Evolutionary conservation across 129 eudicot genomes (phyloP), one percentile per base, ranked within the genome.

Genomic region (Saposhnikovia divaricata): DNA sequence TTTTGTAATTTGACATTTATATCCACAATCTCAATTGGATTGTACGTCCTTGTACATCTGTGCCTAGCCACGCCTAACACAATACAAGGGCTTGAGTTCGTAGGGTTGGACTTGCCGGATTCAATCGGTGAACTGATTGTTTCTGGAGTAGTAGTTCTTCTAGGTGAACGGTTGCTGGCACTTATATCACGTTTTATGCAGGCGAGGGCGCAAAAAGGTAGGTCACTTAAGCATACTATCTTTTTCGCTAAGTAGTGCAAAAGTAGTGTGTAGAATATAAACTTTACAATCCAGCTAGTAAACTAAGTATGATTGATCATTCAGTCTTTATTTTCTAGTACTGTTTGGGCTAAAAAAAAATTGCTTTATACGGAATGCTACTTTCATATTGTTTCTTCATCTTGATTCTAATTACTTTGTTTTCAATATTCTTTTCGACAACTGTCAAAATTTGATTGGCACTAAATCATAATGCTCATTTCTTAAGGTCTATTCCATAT

Each of bases 81-180:
- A 4, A 81, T 92, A 81, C 97, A 95, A 78, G 99, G 99, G 79
- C 97, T 95, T 83, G 99, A 95, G 81, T 95, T 95, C 81, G 91
- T 89, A 68, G 99, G 99, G 65, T 76, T 95, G 76, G 97, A 95
- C 86, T 89, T 95, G 84, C 99, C 97, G 1, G 99, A 92, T 84
- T 95, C 99, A 2, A 85, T 95, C 80, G 99, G 99, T 74, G 99
- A 95, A 86, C 77, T 95, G 53, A 86, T 95, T 61, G 95, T 92
- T 44, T 90, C 94, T 83, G 96, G 91, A 78, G 88, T 92, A 16
- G 77, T 95, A 82, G 97, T 91, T 77, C 88, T 95, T 71, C 97
- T 90, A 87, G 99, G 87, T 77, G 87, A 95, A 84, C 85, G 96
- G 47, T 89, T 92, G 73, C 83, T 92, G 84, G 83, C 89, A 74